phyloP scores from a whole-genome alignment of 257 asterid genomes.

The Solanum pennellii region DNA sequence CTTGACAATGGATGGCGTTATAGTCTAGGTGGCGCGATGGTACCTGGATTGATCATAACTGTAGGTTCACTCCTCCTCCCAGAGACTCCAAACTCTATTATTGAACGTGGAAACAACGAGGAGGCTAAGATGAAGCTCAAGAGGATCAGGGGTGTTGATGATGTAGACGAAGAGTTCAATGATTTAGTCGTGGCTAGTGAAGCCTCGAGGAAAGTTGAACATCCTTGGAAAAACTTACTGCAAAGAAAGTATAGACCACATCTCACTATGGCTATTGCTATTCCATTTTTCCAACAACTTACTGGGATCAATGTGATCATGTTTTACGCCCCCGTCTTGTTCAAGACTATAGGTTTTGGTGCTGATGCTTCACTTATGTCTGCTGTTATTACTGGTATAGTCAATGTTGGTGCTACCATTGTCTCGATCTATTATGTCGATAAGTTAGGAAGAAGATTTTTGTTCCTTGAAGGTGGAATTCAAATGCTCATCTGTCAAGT shows the following conservation, averaged over 20 bases:
- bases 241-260: conserved; percentile 65
- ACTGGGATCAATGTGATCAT: conserved; percentile 81
- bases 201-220: conserved; percentile 40
- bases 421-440: conserved; percentile 70
- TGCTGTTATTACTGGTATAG: conserved; percentile 33
- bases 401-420: conserved; percentile 37
- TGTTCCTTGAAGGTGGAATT: conserved; percentile 57
- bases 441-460: conserved; percentile 62
- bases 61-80: conserved; percentile 69
- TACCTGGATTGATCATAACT: conserved; percentile 65
- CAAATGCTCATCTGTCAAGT: conserved; percentile 79
- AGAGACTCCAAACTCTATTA: conserved; percentile 75
- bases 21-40: conserved; percentile 78
- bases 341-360: conserved; percentile 60
- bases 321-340: conserved; percentile 82
- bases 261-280: conserved; percentile 54
- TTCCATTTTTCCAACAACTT: conserved; percentile 70
- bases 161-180: conserved; percentile 58
- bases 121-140: conserved; percentile 36
- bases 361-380: conserved; percentile 44
- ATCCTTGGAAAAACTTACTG: conserved; percentile 65
- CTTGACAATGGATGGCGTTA: conserved; percentile 50
- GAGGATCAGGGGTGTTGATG: conserved; percentile 37
- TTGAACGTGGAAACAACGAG: conserved; percentile 48
- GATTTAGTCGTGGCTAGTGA: conserved; percentile 66